phyloP scores from a whole-genome alignment of 441 rosid genomes.

The Euphorbia schlechtendalii region DNA sequence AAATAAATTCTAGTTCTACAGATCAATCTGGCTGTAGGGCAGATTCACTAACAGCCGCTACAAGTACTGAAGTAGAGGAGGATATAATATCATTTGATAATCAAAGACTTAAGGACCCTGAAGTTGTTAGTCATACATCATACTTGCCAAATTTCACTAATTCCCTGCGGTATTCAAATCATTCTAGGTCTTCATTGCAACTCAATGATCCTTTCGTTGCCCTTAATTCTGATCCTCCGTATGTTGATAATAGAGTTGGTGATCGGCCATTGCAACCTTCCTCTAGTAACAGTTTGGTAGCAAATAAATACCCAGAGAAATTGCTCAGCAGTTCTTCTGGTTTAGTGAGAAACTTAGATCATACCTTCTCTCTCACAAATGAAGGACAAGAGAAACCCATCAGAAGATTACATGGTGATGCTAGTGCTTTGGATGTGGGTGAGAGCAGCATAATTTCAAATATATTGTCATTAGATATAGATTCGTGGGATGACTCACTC shows the following conservation, averaged over 20 bases:
- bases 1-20: conserved; percentile 19
- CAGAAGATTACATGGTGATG: conserved; percentile 25
- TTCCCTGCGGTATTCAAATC: conserved; percentile 33
- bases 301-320: conserved; percentile 52
- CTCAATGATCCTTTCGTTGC: conserved; percentile 32
- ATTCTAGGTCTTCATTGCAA: conserved; percentile 44
- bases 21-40: conserved; percentile 41
- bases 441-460: conserved; percentile 71
- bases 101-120: conserved; percentile 63
- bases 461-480: conserved; percentile 74
- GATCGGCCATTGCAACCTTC: conserved; percentile 25
- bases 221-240: conserved; percentile 29
- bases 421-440: conserved; percentile 34
- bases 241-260: conserved; percentile 31
- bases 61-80: conserved; percentile 43
- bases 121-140: conserved; percentile 31
- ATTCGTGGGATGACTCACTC: conserved; percentile 78
- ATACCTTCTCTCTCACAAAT: conserved; percentile 32
- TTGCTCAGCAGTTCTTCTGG: conserved; percentile 26
- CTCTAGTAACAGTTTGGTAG: conserved; percentile 26
- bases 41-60: conserved; percentile 26
- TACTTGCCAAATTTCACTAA: conserved; percentile 41
- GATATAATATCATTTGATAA: conserved; percentile 57
- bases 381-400: conserved; percentile 38
- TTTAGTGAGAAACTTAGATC: conserved; percentile 30